These are phyloP conservation scores for Hanseniaspora lachancei DNA, from an alignment of 805 yeast species.

Conservation along the genomic window DNA sequence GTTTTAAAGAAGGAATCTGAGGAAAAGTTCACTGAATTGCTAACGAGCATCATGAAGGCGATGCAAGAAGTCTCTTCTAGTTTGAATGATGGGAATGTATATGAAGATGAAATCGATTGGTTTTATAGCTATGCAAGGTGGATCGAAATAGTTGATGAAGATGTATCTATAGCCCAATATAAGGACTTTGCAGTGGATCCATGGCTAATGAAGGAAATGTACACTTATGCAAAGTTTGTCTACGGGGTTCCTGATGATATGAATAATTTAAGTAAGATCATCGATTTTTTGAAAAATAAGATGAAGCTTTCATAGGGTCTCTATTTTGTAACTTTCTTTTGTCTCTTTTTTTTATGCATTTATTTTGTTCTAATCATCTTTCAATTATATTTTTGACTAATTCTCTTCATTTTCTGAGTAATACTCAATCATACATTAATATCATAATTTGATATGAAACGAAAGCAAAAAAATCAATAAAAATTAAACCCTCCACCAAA, in stretches of 20 bases:
- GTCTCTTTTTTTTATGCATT: too few relatives aligned
- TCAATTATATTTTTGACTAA: too few relatives aligned
- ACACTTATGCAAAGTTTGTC: neutral
- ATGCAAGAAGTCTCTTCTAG: neutral
- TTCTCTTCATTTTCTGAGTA: too few relatives aligned
- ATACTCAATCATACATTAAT: too few relatives aligned
- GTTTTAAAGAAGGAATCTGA: neutral
- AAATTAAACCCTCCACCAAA: too few relatives aligned
- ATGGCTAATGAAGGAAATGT: neutral
- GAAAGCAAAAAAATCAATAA: too few relatives aligned
- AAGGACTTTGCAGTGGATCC: constrained; percentile 1
- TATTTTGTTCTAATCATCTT: too few relatives aligned
- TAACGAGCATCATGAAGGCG: neutral
- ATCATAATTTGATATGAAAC: too few relatives aligned
- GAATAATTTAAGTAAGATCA: neutral
- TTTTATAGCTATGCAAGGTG: constrained; percentile 1
- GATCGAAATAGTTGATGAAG: neutral
- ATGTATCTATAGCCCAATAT: neutral
- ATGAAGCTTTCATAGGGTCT: neutral
- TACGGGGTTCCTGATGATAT: neutral
- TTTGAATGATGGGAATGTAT: neutral
- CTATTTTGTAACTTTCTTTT: too few relatives aligned
- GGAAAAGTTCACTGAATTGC: neutral
- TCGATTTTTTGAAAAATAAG: neutral
- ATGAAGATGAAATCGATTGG: constrained; percentile 13